Percentiles rank a stretch among this genome's conserved stretches.
Evolutionary conservation across 257 asterid species (phyloP).

Genomic region (Solanum sitiens): DNA sequence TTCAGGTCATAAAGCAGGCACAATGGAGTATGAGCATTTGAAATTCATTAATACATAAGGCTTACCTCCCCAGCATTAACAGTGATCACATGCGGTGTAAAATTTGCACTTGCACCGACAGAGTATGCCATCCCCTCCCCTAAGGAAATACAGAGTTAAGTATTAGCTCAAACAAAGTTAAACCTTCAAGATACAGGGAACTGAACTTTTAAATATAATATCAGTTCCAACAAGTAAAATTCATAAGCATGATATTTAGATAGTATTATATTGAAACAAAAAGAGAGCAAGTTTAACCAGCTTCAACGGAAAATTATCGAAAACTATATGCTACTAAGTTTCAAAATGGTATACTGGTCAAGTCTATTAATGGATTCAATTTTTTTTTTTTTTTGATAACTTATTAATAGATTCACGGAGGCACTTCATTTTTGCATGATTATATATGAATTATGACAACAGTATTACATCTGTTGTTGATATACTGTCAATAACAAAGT

Average conservation of each 20-base stretch:
- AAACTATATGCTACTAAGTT: neutral
- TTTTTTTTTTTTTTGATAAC: neutral
- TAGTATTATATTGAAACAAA: neutral
- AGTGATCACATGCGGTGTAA: constrained; percentile 67
- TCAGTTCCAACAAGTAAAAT: neutral
- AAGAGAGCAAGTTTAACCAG: neutral
- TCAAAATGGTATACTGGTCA: neutral
- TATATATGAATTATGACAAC: neutral
- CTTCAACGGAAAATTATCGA: neutral
- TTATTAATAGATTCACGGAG: neutral
- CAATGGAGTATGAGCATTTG: neutral
- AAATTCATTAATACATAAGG: neutral
- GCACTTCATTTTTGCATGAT: neutral
- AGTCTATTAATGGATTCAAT: neutral
- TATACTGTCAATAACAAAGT: neutral
- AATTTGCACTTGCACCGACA: constrained; percentile 60
- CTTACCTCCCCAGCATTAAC: constrained; percentile 76
- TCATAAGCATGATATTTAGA: neutral
- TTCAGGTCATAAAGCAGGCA: neutral
- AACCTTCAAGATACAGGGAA: neutral
- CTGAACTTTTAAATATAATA: neutral
- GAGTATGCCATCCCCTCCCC: constrained; percentile 37
- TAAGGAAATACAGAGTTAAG: constrained; percentile 6
- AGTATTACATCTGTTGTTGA: neutral
- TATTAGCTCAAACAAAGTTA: neutral